A percentile compares a stretch with the other conserved stretches of the same genome.
Evolutionary conservation across 257 asterid genomes (phyloP).

Genomic region (Agastache rugosa): DNA sequence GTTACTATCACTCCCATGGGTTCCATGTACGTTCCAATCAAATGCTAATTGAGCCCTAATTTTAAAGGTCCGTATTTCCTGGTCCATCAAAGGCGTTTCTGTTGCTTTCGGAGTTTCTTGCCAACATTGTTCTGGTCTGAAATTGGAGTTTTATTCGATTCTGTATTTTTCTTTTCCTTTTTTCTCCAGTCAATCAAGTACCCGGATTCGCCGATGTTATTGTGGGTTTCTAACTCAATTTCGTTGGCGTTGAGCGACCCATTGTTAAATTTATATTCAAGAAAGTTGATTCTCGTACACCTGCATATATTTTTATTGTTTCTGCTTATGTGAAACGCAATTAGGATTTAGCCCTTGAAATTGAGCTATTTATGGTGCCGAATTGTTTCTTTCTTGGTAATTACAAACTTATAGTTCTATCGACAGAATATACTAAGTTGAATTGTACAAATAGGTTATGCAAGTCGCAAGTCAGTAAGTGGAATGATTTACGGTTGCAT

Average conservation of each 20-base stretch:
- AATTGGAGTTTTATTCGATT: conserved; percentile 4
- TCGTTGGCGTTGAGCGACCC: conserved; percentile 10
- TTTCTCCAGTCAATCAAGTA: neutral
- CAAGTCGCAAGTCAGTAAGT: neutral
- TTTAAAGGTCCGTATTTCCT: conserved; percentile 28
- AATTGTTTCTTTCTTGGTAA: neutral
- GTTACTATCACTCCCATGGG: conserved; percentile 32
- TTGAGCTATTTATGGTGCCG: conserved; percentile 1
- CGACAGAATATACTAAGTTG: neutral
- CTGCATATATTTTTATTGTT: neutral
- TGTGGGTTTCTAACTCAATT: conserved; percentile 16
- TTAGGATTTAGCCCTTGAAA: neutral
- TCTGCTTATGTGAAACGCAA: conserved; percentile 6
- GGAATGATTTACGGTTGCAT: neutral
- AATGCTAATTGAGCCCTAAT: conserved; percentile 17
- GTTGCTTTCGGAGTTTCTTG: conserved; percentile 1
- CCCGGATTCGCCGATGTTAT: conserved; percentile 19
- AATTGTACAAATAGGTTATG: neutral
- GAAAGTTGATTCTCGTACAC: neutral
- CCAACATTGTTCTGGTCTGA: neutral
- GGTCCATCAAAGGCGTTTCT: neutral
- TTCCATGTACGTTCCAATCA: neutral
- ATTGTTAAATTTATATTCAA: neutral
- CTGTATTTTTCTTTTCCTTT: neutral
- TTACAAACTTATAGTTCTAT: neutral